Percentiles rank a stretch among this genome's conserved stretches.
These are phyloP conservation scores for Pugionium cornutum DNA, from an alignment of 345 rosid species.

Conservation along the genomic window DNA sequence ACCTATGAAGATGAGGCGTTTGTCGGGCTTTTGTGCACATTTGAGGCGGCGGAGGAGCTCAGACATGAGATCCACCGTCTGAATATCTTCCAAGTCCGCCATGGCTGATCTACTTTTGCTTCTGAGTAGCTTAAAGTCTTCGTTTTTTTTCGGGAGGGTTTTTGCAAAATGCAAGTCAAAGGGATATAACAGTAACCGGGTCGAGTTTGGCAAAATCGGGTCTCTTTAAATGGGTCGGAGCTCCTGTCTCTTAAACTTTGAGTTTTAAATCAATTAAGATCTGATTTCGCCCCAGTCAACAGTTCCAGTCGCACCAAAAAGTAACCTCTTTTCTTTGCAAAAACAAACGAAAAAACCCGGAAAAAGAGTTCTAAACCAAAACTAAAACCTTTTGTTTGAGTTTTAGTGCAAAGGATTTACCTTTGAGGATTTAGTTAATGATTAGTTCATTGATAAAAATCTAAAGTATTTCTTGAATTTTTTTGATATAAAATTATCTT, in stretches of 20 bases:
- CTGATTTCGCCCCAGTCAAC: too few species aligned
- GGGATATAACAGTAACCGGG: slow-evolving; percentile 30
- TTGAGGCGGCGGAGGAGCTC: slow-evolving; percentile 86
- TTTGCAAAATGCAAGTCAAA: slow-evolving; percentile 14
- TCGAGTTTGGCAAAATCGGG: slow-evolving; percentile 26
- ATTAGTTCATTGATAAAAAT: too few species aligned
- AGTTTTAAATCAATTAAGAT: too few species aligned
- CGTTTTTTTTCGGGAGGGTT: slow-evolving; percentile 12
- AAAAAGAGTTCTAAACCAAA: too few species aligned
- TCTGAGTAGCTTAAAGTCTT: slow-evolving; percentile 27
- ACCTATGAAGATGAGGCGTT: slow-evolving; percentile 91
- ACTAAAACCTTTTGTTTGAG: too few species aligned
- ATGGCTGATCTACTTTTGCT: slow-evolving; percentile 37
- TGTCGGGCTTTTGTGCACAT: slow-evolving; percentile 83
- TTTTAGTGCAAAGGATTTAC: too few species aligned
- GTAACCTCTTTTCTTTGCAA: too few species aligned
- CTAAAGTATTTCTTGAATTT: too few species aligned
- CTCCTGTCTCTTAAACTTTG: background rate
- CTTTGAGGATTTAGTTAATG: too few species aligned
- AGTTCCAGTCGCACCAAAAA: too few species aligned
- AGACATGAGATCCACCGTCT: slow-evolving; percentile 75
- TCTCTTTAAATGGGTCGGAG: slow-evolving; percentile 32
- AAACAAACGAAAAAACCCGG: too few species aligned
- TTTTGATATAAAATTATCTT: too few species aligned
- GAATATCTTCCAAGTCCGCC: slow-evolving; percentile 66